Percentiles rank a stretch among this genome's conserved stretches.
phyloP scores from a whole-genome alignment of 345 rosid species.

The Microcos paniculata region DNA sequence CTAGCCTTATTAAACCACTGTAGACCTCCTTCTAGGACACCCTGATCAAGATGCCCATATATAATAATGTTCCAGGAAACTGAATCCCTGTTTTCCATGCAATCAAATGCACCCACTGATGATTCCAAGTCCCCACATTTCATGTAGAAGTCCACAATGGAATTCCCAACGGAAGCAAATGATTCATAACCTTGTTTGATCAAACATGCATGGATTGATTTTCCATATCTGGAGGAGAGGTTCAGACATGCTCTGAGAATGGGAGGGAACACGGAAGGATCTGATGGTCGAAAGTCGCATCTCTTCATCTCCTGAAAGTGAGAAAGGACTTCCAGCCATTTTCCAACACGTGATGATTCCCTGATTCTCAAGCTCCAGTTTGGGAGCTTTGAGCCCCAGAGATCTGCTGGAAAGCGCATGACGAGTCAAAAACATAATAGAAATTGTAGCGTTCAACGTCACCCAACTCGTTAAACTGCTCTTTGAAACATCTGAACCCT shows the following conservation, averaged over 20 bases:
- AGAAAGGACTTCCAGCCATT: slow-evolving; percentile 53
- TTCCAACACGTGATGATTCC: slow-evolving; percentile 43
- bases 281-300: slow-evolving; percentile 32
- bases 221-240: slow-evolving; percentile 41
- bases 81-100: slow-evolving; percentile 45
- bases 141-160: slow-evolving; percentile 59
- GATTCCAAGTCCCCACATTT: slow-evolving; percentile 47
- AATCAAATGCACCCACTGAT: slow-evolving; percentile 40
- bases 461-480: not conserved
- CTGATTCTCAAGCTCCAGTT: slow-evolving; percentile 37
- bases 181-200: slow-evolving; percentile 57
- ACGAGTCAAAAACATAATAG: slow-evolving; percentile 8
- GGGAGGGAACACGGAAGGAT: slow-evolving; percentile 46
- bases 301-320: slow-evolving; percentile 41
- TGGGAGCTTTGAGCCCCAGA: slow-evolving; percentile 33
- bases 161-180: slow-evolving; percentile 50
- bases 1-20: slow-evolving; percentile 52
- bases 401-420: slow-evolving; percentile 23
- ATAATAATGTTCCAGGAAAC: slow-evolving; percentile 73
- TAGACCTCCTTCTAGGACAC: slow-evolving; percentile 44
- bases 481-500: not conserved
- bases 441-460: not conserved
- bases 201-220: slow-evolving; percentile 45
- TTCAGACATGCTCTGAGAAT: slow-evolving; percentile 59
- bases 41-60: slow-evolving; percentile 44